These are phyloP conservation scores for Fusarium lyarnte DNA, from an alignment of 2,329 filamentous ascomycete species.

Conservation along the genomic window DNA sequence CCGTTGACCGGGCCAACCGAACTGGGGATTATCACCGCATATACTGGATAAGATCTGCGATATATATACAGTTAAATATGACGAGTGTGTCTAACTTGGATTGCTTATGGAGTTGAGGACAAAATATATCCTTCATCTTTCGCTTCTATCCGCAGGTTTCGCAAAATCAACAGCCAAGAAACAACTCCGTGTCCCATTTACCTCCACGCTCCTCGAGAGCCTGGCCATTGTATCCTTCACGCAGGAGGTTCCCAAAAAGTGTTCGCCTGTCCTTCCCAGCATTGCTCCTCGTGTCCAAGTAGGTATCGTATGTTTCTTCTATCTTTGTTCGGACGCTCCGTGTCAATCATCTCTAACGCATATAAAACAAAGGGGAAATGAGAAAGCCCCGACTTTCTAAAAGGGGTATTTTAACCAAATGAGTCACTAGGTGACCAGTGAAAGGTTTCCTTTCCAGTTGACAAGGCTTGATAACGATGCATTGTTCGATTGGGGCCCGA, in stretches of 20 bases:
- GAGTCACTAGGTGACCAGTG: constrained; percentile 15
- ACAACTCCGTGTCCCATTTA: constrained; percentile 23
- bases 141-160: constrained; percentile 21
- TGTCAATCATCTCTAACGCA: constrained; percentile 32
- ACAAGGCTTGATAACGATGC: constrained; percentile 10
- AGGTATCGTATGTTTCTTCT: constrained; percentile 23
- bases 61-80: constrained; percentile 15
- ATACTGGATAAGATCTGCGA: neutral
- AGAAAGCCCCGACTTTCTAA: constrained; percentile 29
- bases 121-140: constrained; percentile 11
- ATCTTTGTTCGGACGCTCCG: constrained; percentile 23
- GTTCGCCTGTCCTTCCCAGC: constrained; percentile 1
- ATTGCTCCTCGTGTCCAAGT: constrained; percentile 8
- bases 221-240: constrained; percentile 15
- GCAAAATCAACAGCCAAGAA: constrained; percentile 14
- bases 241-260: constrained; percentile 8
- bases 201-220: neutral
- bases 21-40: neutral
- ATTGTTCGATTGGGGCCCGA: neutral
- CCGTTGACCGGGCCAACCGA: neutral
- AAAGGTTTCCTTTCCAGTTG: constrained; percentile 6
- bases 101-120: constrained; percentile 12
- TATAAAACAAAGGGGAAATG: constrained; percentile 21
- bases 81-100: constrained; percentile 19
- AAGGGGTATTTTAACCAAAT: constrained; percentile 39